Evolutionary conservation across 495 filamentous ascomycete genomes (phyloP).

Genomic region (Aspergillus nidulans): DNA sequence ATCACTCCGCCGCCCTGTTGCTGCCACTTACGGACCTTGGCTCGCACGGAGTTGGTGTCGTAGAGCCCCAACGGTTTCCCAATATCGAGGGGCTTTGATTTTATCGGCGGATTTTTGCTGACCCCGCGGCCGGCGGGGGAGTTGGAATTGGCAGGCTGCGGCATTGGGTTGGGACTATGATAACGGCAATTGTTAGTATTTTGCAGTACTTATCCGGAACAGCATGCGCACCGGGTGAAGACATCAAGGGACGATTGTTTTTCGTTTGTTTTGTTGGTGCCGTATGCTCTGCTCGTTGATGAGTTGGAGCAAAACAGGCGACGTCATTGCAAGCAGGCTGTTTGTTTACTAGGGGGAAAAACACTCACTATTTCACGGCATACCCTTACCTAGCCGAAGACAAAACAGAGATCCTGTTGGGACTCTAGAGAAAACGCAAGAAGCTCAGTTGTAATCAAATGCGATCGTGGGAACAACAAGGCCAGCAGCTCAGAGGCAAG

Average conservation of each 20-base stretch:
- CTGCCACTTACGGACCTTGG: constrained; percentile 74
- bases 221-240: not conserved
- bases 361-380: constrained; percentile 11
- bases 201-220: constrained; percentile 14
- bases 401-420: not conserved
- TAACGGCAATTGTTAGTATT: constrained; percentile 13
- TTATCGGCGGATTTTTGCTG: constrained; percentile 33
- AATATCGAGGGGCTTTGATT: constrained; percentile 44
- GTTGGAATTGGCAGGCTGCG: constrained; percentile 38
- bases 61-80: constrained; percentile 47
- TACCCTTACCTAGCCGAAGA: constrained; percentile 6
- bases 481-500: not conserved
- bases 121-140: constrained; percentile 39
- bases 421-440: not conserved
- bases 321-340: constrained; percentile 13
- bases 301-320: constrained; percentile 5
- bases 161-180: constrained; percentile 44
- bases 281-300: constrained; percentile 8
- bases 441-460: constrained; percentile 2
- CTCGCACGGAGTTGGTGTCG: constrained; percentile 59
- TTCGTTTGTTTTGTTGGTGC: constrained; percentile 16
- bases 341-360: constrained; percentile 14
- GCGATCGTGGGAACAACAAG: not conserved
- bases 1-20: constrained; percentile 58
- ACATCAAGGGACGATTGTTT: not conserved